Evolutionary conservation across 192 early-diverging fungal genomes (phyloP), one percentile per base, ranked within the genome.

Genomic region (Coemansia reversa): DNA sequence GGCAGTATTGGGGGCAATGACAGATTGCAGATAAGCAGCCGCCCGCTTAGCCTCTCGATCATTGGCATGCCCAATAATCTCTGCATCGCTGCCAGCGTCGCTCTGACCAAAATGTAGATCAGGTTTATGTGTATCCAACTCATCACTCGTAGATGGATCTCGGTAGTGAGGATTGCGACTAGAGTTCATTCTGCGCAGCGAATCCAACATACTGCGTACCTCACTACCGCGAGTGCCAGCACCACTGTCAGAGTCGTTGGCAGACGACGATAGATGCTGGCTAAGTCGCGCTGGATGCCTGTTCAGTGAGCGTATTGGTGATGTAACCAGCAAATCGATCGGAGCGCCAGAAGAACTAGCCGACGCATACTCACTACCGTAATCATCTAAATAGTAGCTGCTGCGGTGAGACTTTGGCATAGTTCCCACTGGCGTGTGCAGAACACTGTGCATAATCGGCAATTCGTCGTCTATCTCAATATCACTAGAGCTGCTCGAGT

Each of bases 81-180:
- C 80, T 7, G 50, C 59, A 32, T 78, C 75, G 48, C 80, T 82
- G 32, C 70, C 76, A 6, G 68, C 45, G 22, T 74, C 80, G 55
- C 71, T 72, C 35, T 74, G 66, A 28, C 66, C 82, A 62, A 80
- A 75, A 20, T 83, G 76, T 63, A 83, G 65, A 51, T 79, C 69
- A 1, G 81, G 81, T 12, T 72, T 70, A 32, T 70, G 74, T 7
- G 70, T 49, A 33, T 62, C 74, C 12, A 72, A 20, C 16, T 76
- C 82, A 16, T 70, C 81, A 19, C 39, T 75, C 71, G 9, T 72
- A 69, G 9, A 69, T 68, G 9, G 81, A 79, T 7, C 73, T 73
- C 39, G 39, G 49, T 73, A 64, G 11, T 58, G 58, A 24, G 64
- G 65, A 30, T 67, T 50, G 5, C 63, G 72, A 18, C 63, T 60